Percentiles rank a stretch among this genome's conserved stretches.
These are phyloP conservation scores for Stenogyne calaminthoides DNA, from an alignment of 305 asterid genomes.

Conservation along the genomic window DNA sequence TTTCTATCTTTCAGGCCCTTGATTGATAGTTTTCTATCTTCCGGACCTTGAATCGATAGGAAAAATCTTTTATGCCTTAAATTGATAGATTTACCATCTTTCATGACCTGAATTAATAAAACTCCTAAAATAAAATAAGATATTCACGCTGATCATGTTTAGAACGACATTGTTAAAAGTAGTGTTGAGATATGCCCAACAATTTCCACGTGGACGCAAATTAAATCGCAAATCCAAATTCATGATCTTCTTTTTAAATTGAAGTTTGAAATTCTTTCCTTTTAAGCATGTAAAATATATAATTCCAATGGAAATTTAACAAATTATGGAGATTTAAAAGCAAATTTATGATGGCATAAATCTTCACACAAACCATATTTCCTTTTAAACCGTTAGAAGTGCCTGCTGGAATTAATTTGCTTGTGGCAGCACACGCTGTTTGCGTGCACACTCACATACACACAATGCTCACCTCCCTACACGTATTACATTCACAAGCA, in stretches of 20 bases:
- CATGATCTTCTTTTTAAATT: not conserved
- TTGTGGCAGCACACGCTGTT: constrained; percentile 31
- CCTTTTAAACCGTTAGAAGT: not conserved
- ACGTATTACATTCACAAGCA: constrained; percentile 7
- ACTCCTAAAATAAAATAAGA: not conserved
- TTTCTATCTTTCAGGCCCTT: too few relatives aligned
- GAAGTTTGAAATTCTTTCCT: not conserved
- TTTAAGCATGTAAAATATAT: not conserved
- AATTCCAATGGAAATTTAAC: not conserved
- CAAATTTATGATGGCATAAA: not conserved
- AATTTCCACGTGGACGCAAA: not conserved
- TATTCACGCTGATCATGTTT: not conserved
- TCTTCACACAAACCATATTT: not conserved
- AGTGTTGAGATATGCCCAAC: not conserved
- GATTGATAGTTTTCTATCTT: too few relatives aligned
- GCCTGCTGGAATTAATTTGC: not conserved
- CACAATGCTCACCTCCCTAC: not conserved
- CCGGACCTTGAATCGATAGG: too few relatives aligned
- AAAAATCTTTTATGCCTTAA: too few relatives aligned
- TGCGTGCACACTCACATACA: constrained; percentile 28
- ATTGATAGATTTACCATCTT: too few relatives aligned
- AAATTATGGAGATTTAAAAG: not conserved
- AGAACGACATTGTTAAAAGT: too few relatives aligned
- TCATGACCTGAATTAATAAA: too few relatives aligned
- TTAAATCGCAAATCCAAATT: not conserved